Evolutionary conservation across 164 flowering plant species (phyloP), one percentile per base, ranked within the genome.

Genomic region (Vitis labrusca): DNA sequence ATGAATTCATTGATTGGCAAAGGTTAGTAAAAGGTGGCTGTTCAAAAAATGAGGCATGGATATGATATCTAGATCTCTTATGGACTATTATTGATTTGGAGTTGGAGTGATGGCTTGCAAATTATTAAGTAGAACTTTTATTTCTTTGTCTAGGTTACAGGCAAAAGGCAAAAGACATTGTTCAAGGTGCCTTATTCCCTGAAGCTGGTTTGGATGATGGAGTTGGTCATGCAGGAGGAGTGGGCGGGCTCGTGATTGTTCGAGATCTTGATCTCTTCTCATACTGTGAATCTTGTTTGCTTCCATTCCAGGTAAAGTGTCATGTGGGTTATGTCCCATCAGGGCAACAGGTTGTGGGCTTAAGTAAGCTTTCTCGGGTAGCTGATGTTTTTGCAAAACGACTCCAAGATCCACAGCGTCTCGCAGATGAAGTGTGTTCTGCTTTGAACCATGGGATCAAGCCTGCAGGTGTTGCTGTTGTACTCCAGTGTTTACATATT

Each of bases 241-340:
- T 75, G 9, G 97, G 97, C 23, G 98, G 98, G 61, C 88, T 91
- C 7, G 98, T 96, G 56, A 77, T 92, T 59, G 99, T 93, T 62
- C 82, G 97, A 69, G 98, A 92, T 80, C 81, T 96, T 61, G 87
- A 92, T 70, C 91, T 89, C 59, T 93, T 90, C 81, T 90, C 99
- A 1, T 88, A 84, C 71, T 96, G 99, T 70, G 98, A 96, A 69
- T 89, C 90, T 11, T 96, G 99, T 82, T 77, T 96, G 82, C 91
- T 93, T 58, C 99, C 99, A 0, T 96, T 96, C 77, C 97, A 89
- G 75, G 91, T 96, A 7, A 80, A 83, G 68, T 96, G 97, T 72
- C 97, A 96, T 77, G 89, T 93, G n/a, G 97, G 97, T 63, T 96
- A 93, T 76, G 83, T 93, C 32, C 98, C 99, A 55, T 87, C 95